Conservation (phyloP, 1,139 yeast genomes). For the Saccharomyces hybrid region DNA sequence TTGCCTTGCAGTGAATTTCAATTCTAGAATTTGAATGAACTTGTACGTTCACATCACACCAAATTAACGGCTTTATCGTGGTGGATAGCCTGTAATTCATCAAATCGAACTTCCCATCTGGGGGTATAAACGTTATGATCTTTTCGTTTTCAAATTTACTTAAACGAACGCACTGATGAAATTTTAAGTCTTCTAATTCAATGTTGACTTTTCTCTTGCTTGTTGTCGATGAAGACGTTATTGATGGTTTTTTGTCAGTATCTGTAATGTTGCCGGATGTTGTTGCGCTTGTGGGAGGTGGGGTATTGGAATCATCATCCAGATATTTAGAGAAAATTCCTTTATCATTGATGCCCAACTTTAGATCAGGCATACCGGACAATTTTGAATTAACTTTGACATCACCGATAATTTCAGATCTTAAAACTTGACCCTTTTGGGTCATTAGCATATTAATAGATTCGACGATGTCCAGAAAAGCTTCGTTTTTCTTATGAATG, state of each 20-base stretch:
- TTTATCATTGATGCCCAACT: slow-evolving; percentile 87
- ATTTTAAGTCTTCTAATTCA: slow-evolving; percentile 91
- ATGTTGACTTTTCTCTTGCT: slow-evolving; percentile 31
- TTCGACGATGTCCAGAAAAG: slow-evolving; percentile 90
- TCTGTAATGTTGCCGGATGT: slow-evolving; percentile 11
- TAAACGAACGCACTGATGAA: slow-evolving; percentile 85
- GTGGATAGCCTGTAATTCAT: slow-evolving; percentile 81
- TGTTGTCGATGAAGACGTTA: slow-evolving; percentile 24
- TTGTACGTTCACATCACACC: slow-evolving; percentile 73
- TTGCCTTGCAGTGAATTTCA: slow-evolving; percentile 75
- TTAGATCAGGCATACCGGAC: slow-evolving; percentile 95
- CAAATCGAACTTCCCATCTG: slow-evolving; percentile 86
- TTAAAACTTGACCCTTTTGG: slow-evolving; percentile 81
- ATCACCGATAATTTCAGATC: slow-evolving; percentile 86
- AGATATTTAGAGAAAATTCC: slow-evolving; percentile 48
- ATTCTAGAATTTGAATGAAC: slow-evolving; percentile 84
- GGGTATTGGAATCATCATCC: slow-evolving; percentile 23
- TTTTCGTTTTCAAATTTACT: slow-evolving; percentile 80
- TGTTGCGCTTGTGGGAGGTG: slow-evolving; percentile 13
- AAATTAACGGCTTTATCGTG: slow-evolving; percentile 85
- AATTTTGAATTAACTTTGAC: slow-evolving; percentile 82
- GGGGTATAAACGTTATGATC: slow-evolving; percentile 81
- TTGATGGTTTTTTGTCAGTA: slow-evolving; percentile 21
- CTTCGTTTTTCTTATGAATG: slow-evolving; percentile 85
- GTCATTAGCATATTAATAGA: slow-evolving; percentile 85